Percentiles rank a stretch among this genome's conserved stretches.
phyloP scores from a whole-genome alignment of 768 basidiomycete species.

The Hemileccinum impolitum region DNA sequence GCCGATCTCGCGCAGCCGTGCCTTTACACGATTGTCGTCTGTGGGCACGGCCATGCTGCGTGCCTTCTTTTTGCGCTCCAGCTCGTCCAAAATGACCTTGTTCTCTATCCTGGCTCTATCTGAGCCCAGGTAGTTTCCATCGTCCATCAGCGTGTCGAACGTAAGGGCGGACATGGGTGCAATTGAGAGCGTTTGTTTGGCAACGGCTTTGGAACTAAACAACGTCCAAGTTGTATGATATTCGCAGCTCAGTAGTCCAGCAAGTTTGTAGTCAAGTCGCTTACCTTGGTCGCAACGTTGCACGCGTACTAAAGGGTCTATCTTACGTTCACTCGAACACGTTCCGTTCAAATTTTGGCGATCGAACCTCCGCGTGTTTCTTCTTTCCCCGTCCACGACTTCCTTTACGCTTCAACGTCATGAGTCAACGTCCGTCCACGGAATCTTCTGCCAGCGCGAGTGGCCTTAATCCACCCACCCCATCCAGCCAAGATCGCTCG shows the following conservation, averaged over 20 bases:
- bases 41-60: conserved; percentile 94
- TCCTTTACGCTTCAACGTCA: conserved; percentile 8
- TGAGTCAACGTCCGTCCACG: conserved; percentile 31
- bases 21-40: conserved; percentile 90
- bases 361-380: not conserved
- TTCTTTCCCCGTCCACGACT: conserved; percentile 4
- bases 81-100: conserved; percentile 85
- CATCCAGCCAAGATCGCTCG: conserved; percentile 25
- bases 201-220: conserved; percentile 32
- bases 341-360: conserved; percentile 14
- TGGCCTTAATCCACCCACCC: conserved; percentile 15
- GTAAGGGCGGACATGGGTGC: conserved; percentile 67
- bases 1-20: conserved; percentile 85
- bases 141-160: conserved; percentile 71
- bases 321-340: conserved; percentile 27
- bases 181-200: conserved; percentile 32
- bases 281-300: no score
- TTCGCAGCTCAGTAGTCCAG: not conserved
- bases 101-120: conserved; percentile 78
- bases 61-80: conserved; percentile 97
- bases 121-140: conserved; percentile 70
- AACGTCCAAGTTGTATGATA: conserved; percentile 9
- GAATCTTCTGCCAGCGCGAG: conserved; percentile 21
- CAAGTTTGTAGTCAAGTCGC: no score
- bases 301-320: conserved; percentile 2